These are phyloP conservation scores for Papilionanthe hybrid DNA, from an alignment of 116 monocot species.

Conservation along the genomic window DNA sequence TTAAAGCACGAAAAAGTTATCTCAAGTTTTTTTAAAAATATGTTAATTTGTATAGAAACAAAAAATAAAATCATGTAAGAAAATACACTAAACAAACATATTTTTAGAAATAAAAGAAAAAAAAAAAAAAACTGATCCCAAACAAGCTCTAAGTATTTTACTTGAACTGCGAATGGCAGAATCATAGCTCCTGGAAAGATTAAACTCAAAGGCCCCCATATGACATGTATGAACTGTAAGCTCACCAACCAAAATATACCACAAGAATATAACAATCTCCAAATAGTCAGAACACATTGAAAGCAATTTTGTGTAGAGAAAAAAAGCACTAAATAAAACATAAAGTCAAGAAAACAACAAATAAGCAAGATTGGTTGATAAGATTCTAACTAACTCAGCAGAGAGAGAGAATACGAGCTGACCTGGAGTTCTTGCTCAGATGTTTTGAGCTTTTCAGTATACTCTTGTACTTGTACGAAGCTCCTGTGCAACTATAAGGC, in stretches of 20 bases:
- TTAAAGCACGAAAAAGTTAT: no score
- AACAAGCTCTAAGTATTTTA: not conserved
- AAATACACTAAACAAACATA: no score
- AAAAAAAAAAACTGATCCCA: no score
- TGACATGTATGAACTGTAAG: not conserved
- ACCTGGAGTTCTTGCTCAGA: constrained; percentile 79
- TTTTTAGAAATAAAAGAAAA: no score
- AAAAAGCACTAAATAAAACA: not conserved
- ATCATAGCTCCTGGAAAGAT: not conserved
- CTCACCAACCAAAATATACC: not conserved
- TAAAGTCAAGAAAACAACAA: not conserved
- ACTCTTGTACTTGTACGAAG: constrained; percentile 55
- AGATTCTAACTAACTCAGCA: not conserved
- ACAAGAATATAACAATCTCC: not conserved
- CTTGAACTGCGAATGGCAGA: not conserved
- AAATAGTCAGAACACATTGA: not conserved
- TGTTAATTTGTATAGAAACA: no score
- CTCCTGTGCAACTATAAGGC: constrained; percentile 53
- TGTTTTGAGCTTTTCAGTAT: constrained; percentile 55
- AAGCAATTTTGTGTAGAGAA: not conserved
- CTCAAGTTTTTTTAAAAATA: no score
- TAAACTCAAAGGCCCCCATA: not conserved
- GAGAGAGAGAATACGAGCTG: not conserved
- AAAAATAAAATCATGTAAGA: no score
- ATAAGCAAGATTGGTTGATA: not conserved